Base-by-base conservation (phyloP, 2,329 filamentous ascomycete genomes). In the Clarireedia monteithiana region DNA sequence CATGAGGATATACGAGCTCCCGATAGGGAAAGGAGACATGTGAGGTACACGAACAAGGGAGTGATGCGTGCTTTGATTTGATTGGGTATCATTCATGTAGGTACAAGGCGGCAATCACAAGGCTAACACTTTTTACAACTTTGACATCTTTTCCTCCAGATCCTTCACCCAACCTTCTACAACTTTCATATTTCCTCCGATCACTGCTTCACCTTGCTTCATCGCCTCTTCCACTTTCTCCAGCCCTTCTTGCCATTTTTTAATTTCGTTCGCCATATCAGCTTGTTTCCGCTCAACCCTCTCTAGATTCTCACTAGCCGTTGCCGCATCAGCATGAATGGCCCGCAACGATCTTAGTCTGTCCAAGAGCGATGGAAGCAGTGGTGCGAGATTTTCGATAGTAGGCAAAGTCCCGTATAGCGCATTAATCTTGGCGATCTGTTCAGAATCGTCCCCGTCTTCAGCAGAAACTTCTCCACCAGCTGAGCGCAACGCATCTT, bases 131-230 rank as follows among this genome's bases (percentile, higher is more conserved):
- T 50, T 58, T 59, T 52, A 65, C 45, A 68, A 70, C 63, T 78
- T 79, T 58, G 79, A 79, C 70, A 96, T 78, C 71, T 88, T 86
- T 65, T 77, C 81, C 73, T 97, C 92, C 54, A 99, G 73, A 56
- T 87, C 89, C 70, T 88, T 89, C 4, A 97, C 89, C 90, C 91
- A 96, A 42, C 82, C 83, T 63, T 92, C 88, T 59, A 97, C 85
- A n/a, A 88, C 80, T 64, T 86, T 84, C 71, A 91, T 84, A 71
- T 99, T 99, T 50, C 79, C 81, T 62, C 82, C 82, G 75, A 95
- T 86, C 4, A 83, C 79, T 27, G 75, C 75, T 67, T 88, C 85
- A 4, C 86, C 84, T 58, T 86, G 80, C 59, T 77, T 77, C 66
- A 97, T 83, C 26, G 86, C 84, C 55, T 76, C 75, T 71, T 96